Conservation (phyloP, 129 eudicot species). For the Kitagawia praeruptora region DNA sequence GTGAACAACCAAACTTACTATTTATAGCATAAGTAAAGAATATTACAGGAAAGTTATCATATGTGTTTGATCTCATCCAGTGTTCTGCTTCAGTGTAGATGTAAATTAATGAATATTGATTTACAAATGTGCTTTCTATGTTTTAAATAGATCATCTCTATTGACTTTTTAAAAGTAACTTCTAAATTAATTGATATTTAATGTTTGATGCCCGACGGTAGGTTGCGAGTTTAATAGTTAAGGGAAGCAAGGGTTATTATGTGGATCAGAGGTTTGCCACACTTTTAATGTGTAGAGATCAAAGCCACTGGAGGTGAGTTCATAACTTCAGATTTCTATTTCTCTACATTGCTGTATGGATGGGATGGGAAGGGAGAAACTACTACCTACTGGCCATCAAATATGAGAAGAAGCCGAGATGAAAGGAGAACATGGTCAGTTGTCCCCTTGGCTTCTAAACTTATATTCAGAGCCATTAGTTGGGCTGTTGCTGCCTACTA, state of each 20-base stretch:
- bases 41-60: not conserved
- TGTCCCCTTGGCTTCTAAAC: slow-evolving; percentile 71
- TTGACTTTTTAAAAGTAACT: no score
- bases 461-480: slow-evolving; percentile 71
- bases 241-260: slow-evolving; percentile 67
- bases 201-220: not conserved
- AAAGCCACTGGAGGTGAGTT: slow-evolving; percentile 96
- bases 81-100: not conserved
- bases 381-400: slow-evolving; percentile 81
- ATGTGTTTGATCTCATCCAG: not conserved
- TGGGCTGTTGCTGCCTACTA: slow-evolving; percentile 98
- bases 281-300: slow-evolving; percentile 87
- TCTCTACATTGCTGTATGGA: slow-evolving; percentile 88
- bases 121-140: not conserved
- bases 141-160: not conserved
- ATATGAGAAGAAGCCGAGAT: slow-evolving; percentile 83
- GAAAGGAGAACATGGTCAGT: slow-evolving; percentile 75
- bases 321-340: slow-evolving; percentile 77
- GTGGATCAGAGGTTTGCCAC: slow-evolving; percentile 92
- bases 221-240: slow-evolving; percentile 63
- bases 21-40: not conserved
- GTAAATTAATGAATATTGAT: not conserved
- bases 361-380: slow-evolving; percentile 96
- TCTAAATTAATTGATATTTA: not conserved
- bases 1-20: not conserved